Conservation (phyloP, 2,329 filamentous ascomycete genomes). For the Byssothecium circinans region DNA sequence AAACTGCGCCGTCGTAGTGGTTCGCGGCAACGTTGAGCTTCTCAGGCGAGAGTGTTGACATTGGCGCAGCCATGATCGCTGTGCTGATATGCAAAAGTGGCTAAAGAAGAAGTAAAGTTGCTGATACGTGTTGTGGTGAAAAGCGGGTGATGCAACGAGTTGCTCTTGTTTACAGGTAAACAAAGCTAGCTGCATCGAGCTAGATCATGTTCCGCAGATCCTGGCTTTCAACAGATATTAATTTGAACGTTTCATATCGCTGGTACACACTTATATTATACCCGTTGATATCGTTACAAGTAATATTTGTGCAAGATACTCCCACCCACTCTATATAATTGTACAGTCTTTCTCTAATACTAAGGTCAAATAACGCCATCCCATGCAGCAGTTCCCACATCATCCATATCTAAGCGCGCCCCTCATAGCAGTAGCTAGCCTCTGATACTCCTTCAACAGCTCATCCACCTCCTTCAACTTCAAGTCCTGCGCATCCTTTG, state of each 20-base stretch:
- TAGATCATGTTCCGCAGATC: neutral
- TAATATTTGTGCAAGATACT: too few relatives aligned
- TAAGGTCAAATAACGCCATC: too few relatives aligned
- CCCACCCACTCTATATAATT: neutral
- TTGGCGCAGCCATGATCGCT: constrained; percentile 34
- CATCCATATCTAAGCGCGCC: constrained; percentile 44
- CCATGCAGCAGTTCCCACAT: neutral
- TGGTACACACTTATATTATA: too few relatives aligned
- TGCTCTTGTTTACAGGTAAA: neutral
- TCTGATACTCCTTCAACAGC: constrained; percentile 47
- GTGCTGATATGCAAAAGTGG: neutral
- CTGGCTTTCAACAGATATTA: too few relatives aligned
- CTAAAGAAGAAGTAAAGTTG: constrained; percentile 1
- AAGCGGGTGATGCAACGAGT: neutral
- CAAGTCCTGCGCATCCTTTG: constrained; percentile 49
- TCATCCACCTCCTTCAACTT: constrained; percentile 54
- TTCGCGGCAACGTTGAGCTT: constrained; percentile 30
- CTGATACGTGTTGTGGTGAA: constrained; percentile 10
- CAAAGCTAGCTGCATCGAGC: neutral
- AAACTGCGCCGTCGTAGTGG: constrained; percentile 12
- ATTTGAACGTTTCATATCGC: too few relatives aligned
- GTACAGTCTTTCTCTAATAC: neutral
- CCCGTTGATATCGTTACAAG: too few relatives aligned
- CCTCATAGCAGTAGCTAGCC: constrained; percentile 49
- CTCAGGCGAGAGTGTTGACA: constrained; percentile 34